Conservation (phyloP, 768 basidiomycete species). For the Lactarius sanguifluus region DNA sequence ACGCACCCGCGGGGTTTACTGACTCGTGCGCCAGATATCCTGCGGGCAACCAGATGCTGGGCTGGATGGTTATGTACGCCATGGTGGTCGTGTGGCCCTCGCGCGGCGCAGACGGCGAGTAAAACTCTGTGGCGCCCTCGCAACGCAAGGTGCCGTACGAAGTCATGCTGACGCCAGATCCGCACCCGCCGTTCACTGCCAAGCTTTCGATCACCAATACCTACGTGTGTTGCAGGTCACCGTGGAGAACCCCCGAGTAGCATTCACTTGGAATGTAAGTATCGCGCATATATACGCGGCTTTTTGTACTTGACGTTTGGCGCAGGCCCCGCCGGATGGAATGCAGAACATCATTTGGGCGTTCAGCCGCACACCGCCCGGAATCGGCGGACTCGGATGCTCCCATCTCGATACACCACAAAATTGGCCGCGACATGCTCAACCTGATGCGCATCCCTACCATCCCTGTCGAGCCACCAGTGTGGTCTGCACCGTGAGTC, state of each 20-base stretch:
- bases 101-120: no score
- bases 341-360: constrained; percentile 58
- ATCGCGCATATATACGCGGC: no score
- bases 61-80: no score
- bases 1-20: no score
- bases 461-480: constrained; percentile 24
- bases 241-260: constrained; percentile 7
- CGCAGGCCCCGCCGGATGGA: constrained; percentile 45
- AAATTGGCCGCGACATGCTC: constrained; percentile 43
- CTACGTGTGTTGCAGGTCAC: not conserved
- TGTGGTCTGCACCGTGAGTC: constrained; percentile 14
- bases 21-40: no score
- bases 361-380: constrained; percentile 51
- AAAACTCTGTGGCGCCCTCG: no score
- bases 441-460: constrained; percentile 45
- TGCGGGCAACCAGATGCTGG: no score
- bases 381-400: constrained; percentile 43
- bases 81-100: no score
- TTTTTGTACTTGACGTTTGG: no score
- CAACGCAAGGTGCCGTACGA: no score
- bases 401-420: constrained; percentile 47
- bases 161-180: no score
- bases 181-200: constrained; percentile 51
- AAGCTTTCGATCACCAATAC: constrained; percentile 35
- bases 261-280: constrained; percentile 7